Evolutionary conservation across 306 rosid genomes (phyloP), one percentile per base, ranked within the genome.

Genomic region (Leucaena leucocephala): DNA sequence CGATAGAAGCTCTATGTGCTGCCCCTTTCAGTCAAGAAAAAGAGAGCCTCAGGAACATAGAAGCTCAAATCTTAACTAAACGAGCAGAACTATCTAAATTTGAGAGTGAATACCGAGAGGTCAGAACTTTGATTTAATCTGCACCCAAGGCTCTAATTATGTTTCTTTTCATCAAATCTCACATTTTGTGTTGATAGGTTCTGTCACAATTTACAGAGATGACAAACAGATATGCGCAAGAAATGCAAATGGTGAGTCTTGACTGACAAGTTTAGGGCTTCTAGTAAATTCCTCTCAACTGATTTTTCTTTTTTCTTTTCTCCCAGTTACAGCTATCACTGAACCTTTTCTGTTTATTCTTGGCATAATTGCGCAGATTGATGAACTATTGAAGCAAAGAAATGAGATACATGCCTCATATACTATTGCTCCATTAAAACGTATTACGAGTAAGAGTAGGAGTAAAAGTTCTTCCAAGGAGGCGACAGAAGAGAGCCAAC

Each of bases 101-200:
- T 87, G 98, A 95, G 82, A 76, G 96, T 15, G 98, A 95, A 84
- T 95, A 95, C 82, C 92, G 90, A 71, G 98, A 95, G 97, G 98
- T 95, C 70, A 16, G 80, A 72, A 19, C 50, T 77, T 72, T 50
- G 50, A 76, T 64, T 39, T 48, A 39, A 85, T 61, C 80, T 58
- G 38, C 81, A 54, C 68, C 19, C 71, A 49, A 79, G 50, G 50
- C n/a, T 72, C 49, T 76, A 36, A 58, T 71, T 65, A 59, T 22
- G 12, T 57, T 4, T 59, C 50, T 76, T 76, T 49, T 66, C 66
- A 17, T 71, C 15, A 14, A 61, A 34, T 59, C 84, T 83, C 69
- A 76, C 44, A 17, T 72, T 49, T 33, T 49, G 34, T 84, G 48
- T 89, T 69, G 44, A 77, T 86, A 96, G 98, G 99, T 96, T 82